Evolutionary conservation across 2,329 filamentous ascomycete genomes (phyloP).

Genomic region (Fusarium poae): DNA sequence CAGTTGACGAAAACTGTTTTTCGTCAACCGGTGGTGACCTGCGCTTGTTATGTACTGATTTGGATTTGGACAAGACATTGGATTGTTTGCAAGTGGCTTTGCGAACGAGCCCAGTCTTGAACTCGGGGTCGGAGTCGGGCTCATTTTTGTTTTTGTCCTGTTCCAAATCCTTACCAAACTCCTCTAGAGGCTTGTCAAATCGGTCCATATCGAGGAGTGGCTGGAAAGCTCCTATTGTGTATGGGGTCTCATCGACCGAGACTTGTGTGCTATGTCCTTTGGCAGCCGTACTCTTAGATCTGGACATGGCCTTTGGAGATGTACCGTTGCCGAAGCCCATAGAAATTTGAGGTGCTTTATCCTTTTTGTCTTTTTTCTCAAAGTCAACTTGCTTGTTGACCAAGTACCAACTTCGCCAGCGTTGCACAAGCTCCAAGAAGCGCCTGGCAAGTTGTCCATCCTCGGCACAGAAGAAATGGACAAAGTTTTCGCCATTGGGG

Average conservation of each 20-base stretch:
- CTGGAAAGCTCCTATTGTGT: constrained; percentile 75
- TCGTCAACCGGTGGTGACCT: constrained; percentile 41
- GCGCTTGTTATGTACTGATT: constrained; percentile 45
- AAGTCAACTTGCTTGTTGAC: constrained; percentile 74
- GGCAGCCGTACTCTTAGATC: constrained; percentile 50
- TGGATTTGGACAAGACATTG: constrained; percentile 42
- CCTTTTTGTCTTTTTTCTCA: constrained; percentile 53
- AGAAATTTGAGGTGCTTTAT: constrained; percentile 22
- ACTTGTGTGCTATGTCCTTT: constrained; percentile 54
- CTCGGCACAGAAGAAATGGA: constrained; percentile 91
- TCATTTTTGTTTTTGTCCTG: constrained; percentile 19
- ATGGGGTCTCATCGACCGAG: constrained; percentile 63
- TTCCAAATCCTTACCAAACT: constrained; percentile 61
- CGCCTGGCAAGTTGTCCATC: constrained; percentile 74
- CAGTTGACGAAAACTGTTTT: constrained; percentile 63
- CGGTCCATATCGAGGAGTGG: constrained; percentile 74
- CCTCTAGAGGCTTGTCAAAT: constrained; percentile 66
- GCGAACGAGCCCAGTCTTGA: constrained; percentile 30
- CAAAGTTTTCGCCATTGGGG: constrained; percentile 83
- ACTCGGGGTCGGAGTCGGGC: constrained; percentile 27
- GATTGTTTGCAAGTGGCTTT: constrained; percentile 30
- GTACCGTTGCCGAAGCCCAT: constrained; percentile 18
- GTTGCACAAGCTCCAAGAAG: constrained; percentile 79
- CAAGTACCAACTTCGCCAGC: constrained; percentile 93
- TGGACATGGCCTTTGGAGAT: constrained; percentile 53